Base-by-base conservation (phyloP, 208 protist species). In the Acanthamoeba rhysodes region DNA sequence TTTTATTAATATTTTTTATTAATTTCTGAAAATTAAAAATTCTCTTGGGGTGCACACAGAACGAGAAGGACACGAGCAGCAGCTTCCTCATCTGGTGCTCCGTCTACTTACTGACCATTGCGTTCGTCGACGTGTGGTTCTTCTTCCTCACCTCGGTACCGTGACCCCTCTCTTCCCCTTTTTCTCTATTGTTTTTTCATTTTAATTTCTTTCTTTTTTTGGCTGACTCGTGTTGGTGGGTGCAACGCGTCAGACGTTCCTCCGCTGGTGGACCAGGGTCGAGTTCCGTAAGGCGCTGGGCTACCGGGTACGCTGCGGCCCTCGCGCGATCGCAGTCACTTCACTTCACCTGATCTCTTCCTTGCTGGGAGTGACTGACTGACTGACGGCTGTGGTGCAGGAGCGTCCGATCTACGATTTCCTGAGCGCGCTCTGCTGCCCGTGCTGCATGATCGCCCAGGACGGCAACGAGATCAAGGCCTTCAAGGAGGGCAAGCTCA, bases 361-460 rank as follows among this genome's bases (percentile, higher is more conserved):
- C n/a, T n/a, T n/a, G n/a, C n/a, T n/a, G n/a, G n/a, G n/a, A n/a
- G n/a, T n/a, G n/a, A n/a, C n/a, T n/a, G n/a, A n/a, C n/a, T n/a
- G n/a, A 64, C 62, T 70, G 20, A 70, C 55, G n/a, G 55, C 55
- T 2, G 18, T 59, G 55, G 55, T 59, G 12, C 74, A 82, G 74
- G 74, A 82, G 24, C 74, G 74, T 14, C 74, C 74, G 16, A 12
- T 82, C 24, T 82, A 82, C 41, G 74, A 82, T 37, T 82, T 48
- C 41, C 37, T 82, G 37, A 53, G 34, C 41, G 74, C 74, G 41
- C 24, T 45, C 37, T 82, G 74, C 41, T 82, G 74, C 37, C 9
- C 74, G 74, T 82, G 74, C 37, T 82, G 74, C 74, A 82, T 82
- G 74, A 50, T 82, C 9, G 74, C 74, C 37, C 74, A 82, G 8